phyloP scores from a whole-genome alignment of 2,329 filamentous ascomycete species.

The Paecilomyces niveus region DNA sequence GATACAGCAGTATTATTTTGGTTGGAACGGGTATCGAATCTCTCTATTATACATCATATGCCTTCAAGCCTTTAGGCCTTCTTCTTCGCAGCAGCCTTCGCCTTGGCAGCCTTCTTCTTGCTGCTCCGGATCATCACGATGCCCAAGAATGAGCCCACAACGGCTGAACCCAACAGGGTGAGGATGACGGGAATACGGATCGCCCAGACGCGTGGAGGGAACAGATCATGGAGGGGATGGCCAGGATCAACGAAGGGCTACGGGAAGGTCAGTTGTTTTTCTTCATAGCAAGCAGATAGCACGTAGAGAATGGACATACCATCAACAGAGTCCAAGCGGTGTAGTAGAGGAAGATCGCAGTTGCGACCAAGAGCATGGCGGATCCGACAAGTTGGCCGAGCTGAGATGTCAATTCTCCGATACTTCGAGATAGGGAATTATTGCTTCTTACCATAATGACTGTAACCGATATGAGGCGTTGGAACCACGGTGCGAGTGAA shows the following conservation, averaged over 20 bases:
- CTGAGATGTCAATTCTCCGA: constrained; percentile 42
- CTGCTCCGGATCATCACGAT: constrained; percentile 99
- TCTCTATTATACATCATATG: not conserved
- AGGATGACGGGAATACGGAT: constrained; percentile 98
- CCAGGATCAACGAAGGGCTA: constrained; percentile 96
- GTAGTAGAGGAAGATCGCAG: constrained; percentile 80
- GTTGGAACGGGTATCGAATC: not conserved
- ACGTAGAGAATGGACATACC: constrained; percentile 48
- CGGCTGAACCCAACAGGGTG: constrained; percentile 80
- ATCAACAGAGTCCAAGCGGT: constrained; percentile 96
- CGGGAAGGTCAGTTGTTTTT: not conserved
- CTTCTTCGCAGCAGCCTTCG: constrained; percentile 76
- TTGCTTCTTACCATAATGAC: constrained; percentile 1
- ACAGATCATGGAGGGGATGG: constrained; percentile 88
- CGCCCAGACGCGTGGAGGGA: constrained; percentile 96
- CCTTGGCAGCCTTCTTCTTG: constrained; percentile 93
- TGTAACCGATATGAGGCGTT: not conserved
- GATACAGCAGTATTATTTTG: not conserved
- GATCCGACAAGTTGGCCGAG: constrained; percentile 81
- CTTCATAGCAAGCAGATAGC: constrained; percentile 1
- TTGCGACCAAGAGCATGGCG: constrained; percentile 68
- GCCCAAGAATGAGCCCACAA: constrained; percentile 91
- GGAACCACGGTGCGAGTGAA: not conserved
- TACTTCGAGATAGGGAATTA: not conserved
- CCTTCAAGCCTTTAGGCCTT: constrained; percentile 43